Base-by-base conservation (phyloP, 495 filamentous ascomycete genomes). In the Penicillium coprophilum region DNA sequence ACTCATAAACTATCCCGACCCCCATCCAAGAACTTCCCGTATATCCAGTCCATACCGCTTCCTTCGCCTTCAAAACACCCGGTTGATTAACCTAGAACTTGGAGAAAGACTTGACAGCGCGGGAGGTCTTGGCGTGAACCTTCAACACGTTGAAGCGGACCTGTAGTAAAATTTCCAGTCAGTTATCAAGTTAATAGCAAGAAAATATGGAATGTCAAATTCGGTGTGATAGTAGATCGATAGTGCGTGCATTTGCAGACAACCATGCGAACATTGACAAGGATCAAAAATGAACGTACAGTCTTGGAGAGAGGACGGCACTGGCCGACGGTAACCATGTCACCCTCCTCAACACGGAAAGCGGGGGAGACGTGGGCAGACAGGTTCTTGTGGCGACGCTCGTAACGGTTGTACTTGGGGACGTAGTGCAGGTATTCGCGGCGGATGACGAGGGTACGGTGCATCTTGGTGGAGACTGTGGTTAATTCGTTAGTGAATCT, bases 341-440 rank as follows among this genome's bases (percentile, higher is more conserved):
- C 95, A 85, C 94, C 94, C 69, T 96, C 93, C 85, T 94, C 89
- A 69, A 97, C 91, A 94, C 94, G 94, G 90, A 99, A 99, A 76
- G 93, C 93, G 68, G 94, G 94, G 55, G 91, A 96, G 60, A 97
- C 94, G 85, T 99, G 94, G 60, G 93, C 95, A 65, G 94, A 88
- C 43, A 99, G 82, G 86, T 99, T 99, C 89, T 96, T 97, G 87
- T 99, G 94, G 71, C 94, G 83, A 85, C 96, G 97, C 90, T 99
- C 95, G 80, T 99, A 99, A 85, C 94, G 87, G 73, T 89, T 81
- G 85, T 97, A 97, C 81, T 97, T 97, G 73, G 92, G 92, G 74
- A 97, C 85, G 86, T 89, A 97, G 85, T 97, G 94, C 63, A 98
- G 92, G 83, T 97, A 99, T 84, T 99, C 95, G 77, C 94, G 91